Percentiles rank a stretch among this genome's conserved stretches.
Evolutionary conservation across 805 yeast genomes (phyloP).

Genomic region (Blastobotrys terrestris): DNA sequence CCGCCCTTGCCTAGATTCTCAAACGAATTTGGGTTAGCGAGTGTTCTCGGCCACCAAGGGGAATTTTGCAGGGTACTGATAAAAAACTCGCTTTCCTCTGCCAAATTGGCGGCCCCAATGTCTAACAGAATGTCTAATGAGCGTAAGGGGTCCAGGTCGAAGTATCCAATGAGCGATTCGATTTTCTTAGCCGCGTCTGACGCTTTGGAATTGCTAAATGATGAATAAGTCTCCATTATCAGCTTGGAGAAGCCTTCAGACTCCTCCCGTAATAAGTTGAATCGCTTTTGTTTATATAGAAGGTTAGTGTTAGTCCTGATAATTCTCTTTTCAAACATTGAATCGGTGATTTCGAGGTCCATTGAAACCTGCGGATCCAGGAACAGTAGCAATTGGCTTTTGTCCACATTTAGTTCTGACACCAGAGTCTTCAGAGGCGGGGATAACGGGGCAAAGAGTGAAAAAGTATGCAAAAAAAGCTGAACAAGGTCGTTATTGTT

Average conservation of each 20-base stretch:
- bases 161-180: conserved; percentile 63
- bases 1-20: conserved; percentile 45
- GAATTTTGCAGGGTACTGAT: conserved; percentile 47
- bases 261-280: conserved; percentile 65
- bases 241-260: conserved; percentile 72
- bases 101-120: conserved; percentile 41
- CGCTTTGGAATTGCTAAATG: conserved; percentile 39
- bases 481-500: background rate
- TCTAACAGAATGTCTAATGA: conserved; percentile 59
- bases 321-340: conserved; percentile 33
- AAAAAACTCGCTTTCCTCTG: conserved; percentile 40
- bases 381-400: conserved; percentile 17
- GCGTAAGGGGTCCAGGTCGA: conserved; percentile 64
- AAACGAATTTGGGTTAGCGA: conserved; percentile 21
- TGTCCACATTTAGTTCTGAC: conserved; percentile 13
- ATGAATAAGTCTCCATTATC: conserved; percentile 41
- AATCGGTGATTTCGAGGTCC: conserved; percentile 25
- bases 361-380: conserved; percentile 23
- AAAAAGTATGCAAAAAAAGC: conserved; percentile 16
- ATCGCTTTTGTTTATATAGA: conserved; percentile 48
- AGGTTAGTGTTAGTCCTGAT: conserved; percentile 38
- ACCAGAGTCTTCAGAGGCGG: background rate
- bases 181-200: conserved; percentile 35
- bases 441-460: conserved; percentile 8
- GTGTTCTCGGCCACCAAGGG: conserved; percentile 61